Conservation (phyloP, 2,329 filamentous ascomycete species). For the Stagonosporopsis tanaceti region DNA sequence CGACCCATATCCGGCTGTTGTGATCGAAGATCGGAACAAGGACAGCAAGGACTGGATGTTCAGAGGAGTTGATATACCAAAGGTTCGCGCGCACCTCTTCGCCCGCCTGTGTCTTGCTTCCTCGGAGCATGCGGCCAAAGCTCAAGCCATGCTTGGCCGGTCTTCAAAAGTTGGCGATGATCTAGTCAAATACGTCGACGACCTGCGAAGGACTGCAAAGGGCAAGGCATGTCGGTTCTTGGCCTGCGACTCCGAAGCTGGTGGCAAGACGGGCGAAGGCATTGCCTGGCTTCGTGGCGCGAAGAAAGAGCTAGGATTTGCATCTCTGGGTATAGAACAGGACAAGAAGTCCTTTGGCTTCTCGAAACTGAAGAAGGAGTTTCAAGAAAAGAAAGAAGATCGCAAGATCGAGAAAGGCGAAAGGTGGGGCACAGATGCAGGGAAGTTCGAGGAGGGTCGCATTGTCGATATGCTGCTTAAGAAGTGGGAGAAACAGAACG, state of each 20-base stretch:
- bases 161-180: conserved; percentile 66
- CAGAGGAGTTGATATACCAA: conserved; percentile 83
- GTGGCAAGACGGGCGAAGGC: conserved; percentile 80
- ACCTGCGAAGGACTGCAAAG: conserved; percentile 76
- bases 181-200: conserved; percentile 76
- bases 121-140: conserved; percentile 83
- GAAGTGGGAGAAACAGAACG: conserved; percentile 93
- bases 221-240: conserved; percentile 91
- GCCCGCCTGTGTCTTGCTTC: conserved; percentile 87
- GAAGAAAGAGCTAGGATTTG: conserved; percentile 74
- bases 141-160: conserved; percentile 60
- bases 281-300: conserved; percentile 88
- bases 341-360: conserved; percentile 64
- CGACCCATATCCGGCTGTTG: conserved; percentile 85
- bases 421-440: conserved; percentile 82
- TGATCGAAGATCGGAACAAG: conserved; percentile 82
- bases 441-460: conserved; percentile 81
- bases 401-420: conserved; percentile 75
- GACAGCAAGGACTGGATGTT: conserved; percentile 97
- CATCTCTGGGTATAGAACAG: conserved; percentile 49
- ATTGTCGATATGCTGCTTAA: conserved; percentile 85
- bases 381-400: conserved; percentile 80
- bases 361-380: conserved; percentile 74
- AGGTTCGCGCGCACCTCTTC: conserved; percentile 87
- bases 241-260: conserved; percentile 85